phyloP scores from a whole-genome alignment of 2,329 filamentous ascomycete species.

The Trichoderma sp. region DNA sequence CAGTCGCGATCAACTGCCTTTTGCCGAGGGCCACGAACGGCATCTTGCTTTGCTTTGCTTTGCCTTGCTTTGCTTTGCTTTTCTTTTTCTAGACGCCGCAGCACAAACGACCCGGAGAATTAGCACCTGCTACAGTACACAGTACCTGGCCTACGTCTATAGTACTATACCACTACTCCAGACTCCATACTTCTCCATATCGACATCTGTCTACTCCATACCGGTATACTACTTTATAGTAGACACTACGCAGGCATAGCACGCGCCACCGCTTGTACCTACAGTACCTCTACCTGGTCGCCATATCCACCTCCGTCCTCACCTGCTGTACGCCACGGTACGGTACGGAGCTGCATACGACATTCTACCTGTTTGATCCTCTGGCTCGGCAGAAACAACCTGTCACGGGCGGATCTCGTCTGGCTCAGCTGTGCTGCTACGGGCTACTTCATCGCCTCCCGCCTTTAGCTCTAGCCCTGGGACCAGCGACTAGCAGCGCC shows the following conservation, averaged over 20 bases:
- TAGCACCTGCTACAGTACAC: neutral
- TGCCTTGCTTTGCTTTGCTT: neutral
- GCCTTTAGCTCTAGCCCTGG: slow-evolving; percentile 10
- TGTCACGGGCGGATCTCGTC: neutral
- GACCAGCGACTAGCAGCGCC: neutral
- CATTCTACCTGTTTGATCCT: neutral
- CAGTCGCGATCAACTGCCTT: neutral
- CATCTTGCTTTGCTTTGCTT: neutral
- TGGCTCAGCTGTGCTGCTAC: neutral
- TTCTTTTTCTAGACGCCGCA: no score
- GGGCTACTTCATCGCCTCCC: slow-evolving; percentile 3
- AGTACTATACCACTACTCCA: neutral
- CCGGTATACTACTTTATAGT: neutral
- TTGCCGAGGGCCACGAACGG: neutral
- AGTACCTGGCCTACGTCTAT: neutral
- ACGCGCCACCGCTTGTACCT: no score
- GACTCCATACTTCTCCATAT: neutral
- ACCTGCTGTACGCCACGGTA: neutral
- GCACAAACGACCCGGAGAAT: neutral
- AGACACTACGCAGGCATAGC: neutral
- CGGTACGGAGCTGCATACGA: neutral
- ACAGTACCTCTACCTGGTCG: no score
- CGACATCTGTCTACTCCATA: neutral
- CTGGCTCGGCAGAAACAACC: neutral
- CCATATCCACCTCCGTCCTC: neutral